A percentile compares a stretch with the other conserved stretches of the same genome.
Evolutionary conservation across 2,329 filamentous ascomycete species (phyloP).

Genomic region (Fonsecaea multimorphosa): DNA sequence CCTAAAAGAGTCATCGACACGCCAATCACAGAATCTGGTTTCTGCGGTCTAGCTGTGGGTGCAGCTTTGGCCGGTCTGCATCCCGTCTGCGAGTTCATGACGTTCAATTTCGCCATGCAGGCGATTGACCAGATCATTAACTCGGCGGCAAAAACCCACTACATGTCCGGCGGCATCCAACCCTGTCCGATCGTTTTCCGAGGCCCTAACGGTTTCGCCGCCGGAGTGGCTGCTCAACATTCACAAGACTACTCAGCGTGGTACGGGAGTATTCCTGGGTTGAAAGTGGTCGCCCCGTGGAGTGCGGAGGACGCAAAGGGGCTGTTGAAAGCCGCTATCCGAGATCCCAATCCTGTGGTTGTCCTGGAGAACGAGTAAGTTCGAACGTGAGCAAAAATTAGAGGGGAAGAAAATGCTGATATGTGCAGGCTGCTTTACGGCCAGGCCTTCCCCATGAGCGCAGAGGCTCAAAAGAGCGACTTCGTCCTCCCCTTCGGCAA

Average conservation of each 20-base stretch:
- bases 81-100: conserved; percentile 91
- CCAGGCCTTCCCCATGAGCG: conserved; percentile 94
- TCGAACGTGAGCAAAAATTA: too few species aligned
- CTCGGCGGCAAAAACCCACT: conserved; percentile 97
- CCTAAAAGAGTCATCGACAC: conserved; percentile 98
- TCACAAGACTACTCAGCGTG: conserved; percentile 98
- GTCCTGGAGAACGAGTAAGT: conserved; percentile 80
- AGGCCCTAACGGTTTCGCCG: conserved; percentile 95
- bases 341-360: conserved; percentile 95
- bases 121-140: conserved; percentile 99
- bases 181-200: conserved; percentile 99
- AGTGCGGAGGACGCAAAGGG: conserved; percentile 98
- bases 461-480: conserved; percentile 92
- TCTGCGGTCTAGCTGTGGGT: conserved; percentile 90
- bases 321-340: conserved; percentile 94
- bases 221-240: conserved; percentile 96
- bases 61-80: conserved; percentile 92
- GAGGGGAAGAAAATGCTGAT: conserved; percentile 42
- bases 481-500: conserved; percentile 98
- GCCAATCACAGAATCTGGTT: conserved; percentile 97
- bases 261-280: conserved; percentile 96
- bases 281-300: conserved; percentile 97
- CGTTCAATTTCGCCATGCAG: conserved; percentile 99
- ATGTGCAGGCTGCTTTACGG: conserved; percentile 77
- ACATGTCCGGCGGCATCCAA: conserved; percentile 99